Base-by-base conservation (phyloP, 352 stramenopile species). In the Phytophthora cajani region DNA sequence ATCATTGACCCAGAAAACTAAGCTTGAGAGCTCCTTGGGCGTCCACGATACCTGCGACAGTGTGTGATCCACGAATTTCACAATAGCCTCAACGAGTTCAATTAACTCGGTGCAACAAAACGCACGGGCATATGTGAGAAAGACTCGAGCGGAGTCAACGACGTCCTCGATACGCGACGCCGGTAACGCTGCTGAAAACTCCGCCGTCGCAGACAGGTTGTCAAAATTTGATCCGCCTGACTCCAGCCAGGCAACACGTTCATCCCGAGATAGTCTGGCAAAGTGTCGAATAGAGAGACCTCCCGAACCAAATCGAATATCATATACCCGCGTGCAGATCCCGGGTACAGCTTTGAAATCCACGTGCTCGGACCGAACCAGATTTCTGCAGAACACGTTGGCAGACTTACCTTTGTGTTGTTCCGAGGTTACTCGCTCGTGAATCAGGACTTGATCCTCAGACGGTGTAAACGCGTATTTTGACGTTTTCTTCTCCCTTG, bases 131-230 rank as follows among this genome's bases (percentile, higher is more conserved):
- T 60, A 67, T 23, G 36, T 55, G 12, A 53, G 33, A 19, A 60
- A 67, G 55, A 59, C 40, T 23, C 46, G 59, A 5, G 33, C 11
- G 16, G 25, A 2, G 16, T 66, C 59, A 16, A 60, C 49, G 6
- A 60, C 50, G 3, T 67, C 60, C 5, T 60, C 38, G n/a, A 60
- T 67, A 1, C 21, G 23, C 7, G 14, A 27, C 6, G 60, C 50
- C 14, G 50, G 23, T 23, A 5, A 16, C 19, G 60, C 60, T 57
- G 21, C 0, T 4, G 60, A 50, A 8, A 67, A 60, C 27, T 60
- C 60, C 47, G 60, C 60, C 17, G 50, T 67, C 12, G 38, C 50
- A 16, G 60, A 60, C 51, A 67, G 12, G 38, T 60, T 67, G 19
- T 59, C 60, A 6, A 52, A 52, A 27, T 54, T 67, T 50, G 38